Percentiles rank a stretch among this genome's conserved stretches.
These are phyloP conservation scores for Macrolepiota albuminosa DNA, from an alignment of 768 basidiomycete genomes.

Conservation along the genomic window DNA sequence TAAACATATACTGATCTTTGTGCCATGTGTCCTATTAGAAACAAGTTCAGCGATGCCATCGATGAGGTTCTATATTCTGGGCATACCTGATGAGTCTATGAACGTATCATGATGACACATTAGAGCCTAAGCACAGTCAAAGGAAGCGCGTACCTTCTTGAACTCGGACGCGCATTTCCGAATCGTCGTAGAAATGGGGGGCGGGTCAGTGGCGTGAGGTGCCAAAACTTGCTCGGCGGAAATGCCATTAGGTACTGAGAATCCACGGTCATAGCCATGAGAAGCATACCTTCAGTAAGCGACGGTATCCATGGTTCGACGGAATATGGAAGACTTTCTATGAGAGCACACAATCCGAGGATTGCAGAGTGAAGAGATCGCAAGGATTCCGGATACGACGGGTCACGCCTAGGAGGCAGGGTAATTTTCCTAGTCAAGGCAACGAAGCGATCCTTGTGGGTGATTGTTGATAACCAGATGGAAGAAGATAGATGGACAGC, in stretches of 20 bases:
- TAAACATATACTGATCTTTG: slow-evolving; percentile 80
- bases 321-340: slow-evolving; percentile 93
- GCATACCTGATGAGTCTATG: slow-evolving; percentile 59
- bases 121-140: slow-evolving; percentile 5
- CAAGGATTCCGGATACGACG: slow-evolving; percentile 67
- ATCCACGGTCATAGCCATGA: not conserved
- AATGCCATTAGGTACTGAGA: slow-evolving; percentile 8
- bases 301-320: slow-evolving; percentile 90
- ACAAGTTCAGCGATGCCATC: slow-evolving; percentile 7
- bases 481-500: not conserved
- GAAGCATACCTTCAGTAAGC: slow-evolving; percentile 61
- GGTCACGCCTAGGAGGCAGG: slow-evolving; percentile 66
- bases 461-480: slow-evolving; percentile 9
- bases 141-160: slow-evolving; percentile 57
- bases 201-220: slow-evolving; percentile 76
- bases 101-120: slow-evolving; percentile 6
- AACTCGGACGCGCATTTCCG: slow-evolving; percentile 81
- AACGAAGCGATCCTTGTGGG: slow-evolving; percentile 72
- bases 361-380: slow-evolving; percentile 83
- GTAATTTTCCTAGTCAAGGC: slow-evolving; percentile 52
- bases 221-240: slow-evolving; percentile 52
- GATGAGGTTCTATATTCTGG: slow-evolving; percentile 5
- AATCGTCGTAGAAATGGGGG: slow-evolving; percentile 88
- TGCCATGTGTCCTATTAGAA: slow-evolving; percentile 79
- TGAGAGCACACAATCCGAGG: slow-evolving; percentile 82